A percentile compares a stretch with the other conserved stretches of the same genome.
Evolutionary conservation across 2,329 filamentous ascomycete genomes (phyloP).

Genomic region (Plectosphaerella sp.): DNA sequence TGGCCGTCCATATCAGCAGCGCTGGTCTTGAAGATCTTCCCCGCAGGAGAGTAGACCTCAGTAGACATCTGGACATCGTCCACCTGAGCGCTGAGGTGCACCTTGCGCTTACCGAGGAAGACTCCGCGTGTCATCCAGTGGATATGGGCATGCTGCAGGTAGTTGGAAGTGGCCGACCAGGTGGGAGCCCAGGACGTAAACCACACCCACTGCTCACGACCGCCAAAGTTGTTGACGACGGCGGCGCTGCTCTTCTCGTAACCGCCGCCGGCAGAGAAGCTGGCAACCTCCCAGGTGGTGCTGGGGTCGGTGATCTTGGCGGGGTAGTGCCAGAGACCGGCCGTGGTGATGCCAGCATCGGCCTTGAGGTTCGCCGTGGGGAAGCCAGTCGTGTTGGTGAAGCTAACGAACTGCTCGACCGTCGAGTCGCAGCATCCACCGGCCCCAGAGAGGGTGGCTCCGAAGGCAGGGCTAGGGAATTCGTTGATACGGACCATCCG

Average conservation of each 20-base stretch:
- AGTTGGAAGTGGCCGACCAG: slow-evolving; percentile 47
- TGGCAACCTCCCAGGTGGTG: slow-evolving; percentile 49
- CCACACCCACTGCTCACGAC: slow-evolving; percentile 58
- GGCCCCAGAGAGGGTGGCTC: slow-evolving; percentile 19
- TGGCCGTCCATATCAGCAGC: slow-evolving; percentile 40
- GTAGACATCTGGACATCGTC: slow-evolving; percentile 58
- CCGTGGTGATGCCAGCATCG: slow-evolving; percentile 40
- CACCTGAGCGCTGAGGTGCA: slow-evolving; percentile 52
- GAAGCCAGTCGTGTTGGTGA: slow-evolving; percentile 50
- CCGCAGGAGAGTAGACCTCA: slow-evolving; percentile 43
- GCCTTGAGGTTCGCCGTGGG: slow-evolving; percentile 48
- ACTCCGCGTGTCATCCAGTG: slow-evolving; percentile 57
- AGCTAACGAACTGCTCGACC: slow-evolving; percentile 46
- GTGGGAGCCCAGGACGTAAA: slow-evolving; percentile 46
- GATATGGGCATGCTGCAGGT: slow-evolving; percentile 58
- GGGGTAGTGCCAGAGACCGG: slow-evolving; percentile 55
- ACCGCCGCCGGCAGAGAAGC: slow-evolving; percentile 40
- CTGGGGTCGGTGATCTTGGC: slow-evolving; percentile 48
- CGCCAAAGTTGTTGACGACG: slow-evolving; percentile 54
- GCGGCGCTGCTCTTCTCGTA: slow-evolving; percentile 43
- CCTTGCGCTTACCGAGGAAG: slow-evolving; percentile 49
- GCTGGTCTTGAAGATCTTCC: slow-evolving; percentile 42
- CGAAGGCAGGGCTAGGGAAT: slow-evolving; percentile 47
- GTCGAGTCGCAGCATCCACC: slow-evolving; percentile 41
- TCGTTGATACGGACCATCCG: slow-evolving; percentile 58